phyloP scores from a whole-genome alignment of 1,139 yeast species.

The Hansenula lynferdii region DNA sequence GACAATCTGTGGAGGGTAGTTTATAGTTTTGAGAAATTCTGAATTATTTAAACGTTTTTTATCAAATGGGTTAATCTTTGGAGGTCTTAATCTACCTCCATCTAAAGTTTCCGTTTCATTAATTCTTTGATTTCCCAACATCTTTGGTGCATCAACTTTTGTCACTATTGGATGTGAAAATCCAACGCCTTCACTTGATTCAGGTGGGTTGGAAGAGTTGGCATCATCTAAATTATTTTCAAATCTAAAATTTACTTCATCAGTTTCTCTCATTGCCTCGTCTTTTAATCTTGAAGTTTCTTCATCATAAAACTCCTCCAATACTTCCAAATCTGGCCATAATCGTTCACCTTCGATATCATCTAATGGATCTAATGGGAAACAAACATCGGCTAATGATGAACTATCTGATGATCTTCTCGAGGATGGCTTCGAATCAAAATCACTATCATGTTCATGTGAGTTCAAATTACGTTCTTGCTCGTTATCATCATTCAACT shows the following conservation, averaged over 20 bases:
- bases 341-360: slow-evolving; percentile 29
- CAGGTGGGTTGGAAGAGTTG: slow-evolving; percentile 14
- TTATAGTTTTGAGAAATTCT: slow-evolving; percentile 19
- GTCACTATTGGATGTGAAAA: slow-evolving; percentile 35
- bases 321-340: slow-evolving; percentile 82
- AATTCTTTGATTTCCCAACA: slow-evolving; percentile 39
- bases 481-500: slow-evolving; percentile 2
- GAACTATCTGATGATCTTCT: slow-evolving; percentile 66
- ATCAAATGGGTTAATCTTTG: slow-evolving; percentile 76
- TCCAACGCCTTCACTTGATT: slow-evolving; percentile 23
- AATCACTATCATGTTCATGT: slow-evolving; percentile 21
- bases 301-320: slow-evolving; percentile 71
- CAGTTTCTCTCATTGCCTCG: slow-evolving; percentile 38
- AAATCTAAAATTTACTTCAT: slow-evolving; percentile 31
- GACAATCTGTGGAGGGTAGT: slow-evolving; percentile 36
- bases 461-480: slow-evolving; percentile 4
- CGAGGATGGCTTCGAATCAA: slow-evolving; percentile 63
- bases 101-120: slow-evolving; percentile 62
- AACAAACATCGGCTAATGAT: slow-evolving; percentile 85
- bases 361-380: slow-evolving; percentile 55
- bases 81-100: slow-evolving; percentile 65
- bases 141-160: slow-evolving; percentile 35
- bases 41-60: slow-evolving; percentile 26
- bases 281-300: slow-evolving; percentile 49
- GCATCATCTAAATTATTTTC: slow-evolving; percentile 26